Evolutionary conservation across 2,329 filamentous ascomycete species (phyloP), one percentile per base, ranked within the genome.

Genomic region (Teratosphaeria destructans): DNA sequence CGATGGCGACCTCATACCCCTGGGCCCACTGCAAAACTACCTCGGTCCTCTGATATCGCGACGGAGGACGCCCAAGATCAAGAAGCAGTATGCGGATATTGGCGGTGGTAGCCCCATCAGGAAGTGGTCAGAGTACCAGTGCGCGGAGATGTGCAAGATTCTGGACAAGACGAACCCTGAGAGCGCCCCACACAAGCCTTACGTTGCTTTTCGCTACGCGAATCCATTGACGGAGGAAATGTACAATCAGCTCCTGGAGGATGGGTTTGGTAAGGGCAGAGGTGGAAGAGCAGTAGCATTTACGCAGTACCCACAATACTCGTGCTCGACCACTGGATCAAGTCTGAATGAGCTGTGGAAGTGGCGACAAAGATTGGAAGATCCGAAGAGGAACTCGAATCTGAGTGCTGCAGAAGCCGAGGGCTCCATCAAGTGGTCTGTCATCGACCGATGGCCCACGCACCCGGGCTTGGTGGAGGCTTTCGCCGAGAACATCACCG

Each of bases 341-440:
- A 96, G 90, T 63, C 77, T 99, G 60, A 99, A 99, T 70, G 94
- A 99, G 77, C 77, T 99, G 39, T 99, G 94, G 94, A 96, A 95
- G 77, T 96, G 92, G 91, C 83, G 92, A 63, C 88, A 90, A 70
- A 81, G 90, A 63, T 77, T 99, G 57, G 92, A 97, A 74, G 66
- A 67, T 8, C 70, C 70, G 2, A 63, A 65, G 34, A 37, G 34
- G 27, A 70, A 67, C 57, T 37, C 61, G 14, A 64, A 67, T 32
- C 39, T 63, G 26, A 90, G 89, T 47, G 73, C 71, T 8, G 78
- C 82, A 29, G 73, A 77, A 53, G 74, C 78, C 0, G 78, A 83
- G 43, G 92, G 92, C 12, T 79, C 85, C 1, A 96, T 99, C 64
- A 82, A 87, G 60, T 99, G 94, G 94, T 96, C 90, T 74, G 93